phyloP scores from a whole-genome alignment of 768 basidiomycete genomes.

The Podaxis mareebaensis region DNA sequence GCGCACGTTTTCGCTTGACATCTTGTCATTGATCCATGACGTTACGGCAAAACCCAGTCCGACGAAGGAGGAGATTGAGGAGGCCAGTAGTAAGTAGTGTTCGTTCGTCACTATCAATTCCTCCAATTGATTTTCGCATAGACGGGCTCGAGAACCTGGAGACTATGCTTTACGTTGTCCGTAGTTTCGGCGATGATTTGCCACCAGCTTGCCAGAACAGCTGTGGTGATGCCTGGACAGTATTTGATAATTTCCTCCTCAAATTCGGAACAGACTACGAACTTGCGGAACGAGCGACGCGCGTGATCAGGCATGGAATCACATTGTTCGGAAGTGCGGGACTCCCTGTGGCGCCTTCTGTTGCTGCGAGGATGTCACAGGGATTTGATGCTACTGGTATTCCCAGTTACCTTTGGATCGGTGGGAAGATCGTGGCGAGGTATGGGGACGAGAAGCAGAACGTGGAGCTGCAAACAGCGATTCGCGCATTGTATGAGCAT shows the following conservation, averaged over 20 bases:
- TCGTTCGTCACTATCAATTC: not conserved
- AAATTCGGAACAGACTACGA: constrained; percentile 78
- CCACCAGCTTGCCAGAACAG: constrained; percentile 79
- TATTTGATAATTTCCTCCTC: constrained; percentile 78
- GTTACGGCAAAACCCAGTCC: constrained; percentile 52
- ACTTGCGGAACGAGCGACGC: constrained; percentile 80
- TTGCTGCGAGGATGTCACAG: constrained; percentile 73
- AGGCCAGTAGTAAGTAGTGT: constrained; percentile 61
- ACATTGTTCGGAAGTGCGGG: constrained; percentile 74
- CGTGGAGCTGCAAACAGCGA: constrained; percentile 47
- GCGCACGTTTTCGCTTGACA: constrained; percentile 82
- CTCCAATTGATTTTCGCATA: constrained; percentile 26
- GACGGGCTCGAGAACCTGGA: constrained; percentile 92
- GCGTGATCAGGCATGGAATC: constrained; percentile 82
- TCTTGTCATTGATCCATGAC: constrained; percentile 74
- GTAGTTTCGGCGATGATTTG: constrained; percentile 79
- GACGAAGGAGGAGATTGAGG: constrained; percentile 71
- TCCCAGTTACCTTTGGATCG: constrained; percentile 92
- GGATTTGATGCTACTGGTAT: constrained; percentile 81
- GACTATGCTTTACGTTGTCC: constrained; percentile 84
- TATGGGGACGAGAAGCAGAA: constrained; percentile 67
- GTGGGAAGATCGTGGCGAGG: constrained; percentile 77
- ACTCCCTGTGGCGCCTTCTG: constrained; percentile 65
- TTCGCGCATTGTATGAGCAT: constrained; percentile 70
- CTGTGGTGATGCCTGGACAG: constrained; percentile 76